Evolutionary conservation across 176 grass and related monocot species (phyloP).

Genomic region (Phragmites australis): DNA sequence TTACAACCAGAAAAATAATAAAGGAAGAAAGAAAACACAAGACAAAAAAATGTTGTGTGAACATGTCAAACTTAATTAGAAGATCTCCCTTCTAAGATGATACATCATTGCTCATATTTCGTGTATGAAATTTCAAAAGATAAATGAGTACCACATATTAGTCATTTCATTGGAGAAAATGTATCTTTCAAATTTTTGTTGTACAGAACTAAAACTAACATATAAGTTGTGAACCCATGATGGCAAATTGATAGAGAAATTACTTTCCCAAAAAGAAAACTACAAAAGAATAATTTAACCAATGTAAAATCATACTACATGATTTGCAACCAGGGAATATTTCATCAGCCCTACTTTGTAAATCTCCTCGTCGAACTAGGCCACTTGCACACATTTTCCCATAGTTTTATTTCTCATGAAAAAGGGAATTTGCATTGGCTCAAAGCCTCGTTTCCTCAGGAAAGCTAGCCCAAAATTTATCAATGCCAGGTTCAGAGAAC

Average conservation of each 20-base stretch:
- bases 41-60: too few species aligned
- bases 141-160: background rate
- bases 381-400: constrained; percentile 95
- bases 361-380: constrained; percentile 92
- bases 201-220: too few species aligned
- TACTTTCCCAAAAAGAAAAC: background rate
- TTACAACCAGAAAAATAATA: too few species aligned
- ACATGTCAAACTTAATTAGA: too few species aligned
- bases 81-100: too few species aligned
- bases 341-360: too few species aligned
- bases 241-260: background rate
- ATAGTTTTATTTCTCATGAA: constrained; percentile 98
- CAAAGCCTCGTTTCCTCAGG: constrained; percentile 57
- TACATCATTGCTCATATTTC: too few species aligned
- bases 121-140: too few species aligned
- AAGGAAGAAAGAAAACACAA: too few species aligned
- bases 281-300: background rate
- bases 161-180: background rate
- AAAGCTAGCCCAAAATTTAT: constrained; percentile 87
- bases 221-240: background rate
- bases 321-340: background rate
- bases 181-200: too few species aligned
- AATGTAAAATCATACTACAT: background rate
- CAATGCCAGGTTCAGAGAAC: constrained; percentile 81
- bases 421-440: constrained; percentile 85